Base-by-base conservation (phyloP, 257 asterid genomes). In the Anisodus acutangulus region DNA sequence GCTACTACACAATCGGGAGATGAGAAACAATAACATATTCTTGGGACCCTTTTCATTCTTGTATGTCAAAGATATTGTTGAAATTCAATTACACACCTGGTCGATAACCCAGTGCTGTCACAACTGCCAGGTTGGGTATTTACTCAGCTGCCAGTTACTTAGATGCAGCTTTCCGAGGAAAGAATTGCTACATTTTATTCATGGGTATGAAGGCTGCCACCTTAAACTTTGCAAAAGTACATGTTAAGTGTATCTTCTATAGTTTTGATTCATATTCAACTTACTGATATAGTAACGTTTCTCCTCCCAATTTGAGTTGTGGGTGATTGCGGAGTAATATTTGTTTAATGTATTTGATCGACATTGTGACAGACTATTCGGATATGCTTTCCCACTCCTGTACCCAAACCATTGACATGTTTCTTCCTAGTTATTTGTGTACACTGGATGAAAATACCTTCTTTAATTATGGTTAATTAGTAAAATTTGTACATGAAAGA, bases 21-120 rank as follows among this genome's bases (percentile, higher is more conserved):
- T 82, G 87, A 91, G 54, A 91, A 92, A 80, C 89, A 90, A 78
- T 91, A 90, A 91, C 63, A 80, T 53, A 13, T 26, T 53, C 64
- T 53, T 78, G 45, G 62, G 81, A 76, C 49, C 82, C 49, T 78
- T 78, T 49, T 31, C 66, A 53, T 78, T 78, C 26, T 78, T 31
- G 47, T 53, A 26, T 53, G 49, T 8, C 64, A 78, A 22, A 78
- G 64, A 51, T 53, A 53, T 78, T 31, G 82, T 78, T 78, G 64
- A 53, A 71, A 78, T 78, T 26, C 82, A 8, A 78, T 78, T 26
- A 13, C 53, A 13, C 26, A 13, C 82, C 4, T 26, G 62, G 31
- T 49, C 62, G 35, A 78, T 53, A 53, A 31, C 16, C 49, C 64
- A 31, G 26, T 76, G 19, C 62, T 22, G 19, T 74, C 62, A 19